Conservation (phyloP, 805 yeast species). For the Clavispora vitiphila region DNA sequence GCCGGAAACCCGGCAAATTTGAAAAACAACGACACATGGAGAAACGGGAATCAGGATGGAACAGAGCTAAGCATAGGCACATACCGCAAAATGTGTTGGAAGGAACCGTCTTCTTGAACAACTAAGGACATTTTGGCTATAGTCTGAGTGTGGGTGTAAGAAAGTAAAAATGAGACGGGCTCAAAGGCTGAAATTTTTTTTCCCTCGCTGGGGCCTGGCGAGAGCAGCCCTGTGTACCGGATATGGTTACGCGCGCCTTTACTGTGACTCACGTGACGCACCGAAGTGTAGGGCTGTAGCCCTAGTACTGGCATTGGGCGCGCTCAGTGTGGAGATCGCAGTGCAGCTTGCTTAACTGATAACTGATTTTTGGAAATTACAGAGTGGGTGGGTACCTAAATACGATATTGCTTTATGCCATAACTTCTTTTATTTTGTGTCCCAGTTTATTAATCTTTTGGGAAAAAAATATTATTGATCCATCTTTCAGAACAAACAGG, state of each 20-base stretch:
- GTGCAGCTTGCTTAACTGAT: too few relatives aligned
- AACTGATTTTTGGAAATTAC: too few relatives aligned
- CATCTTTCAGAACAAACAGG: too few relatives aligned
- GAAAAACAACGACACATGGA: neutral
- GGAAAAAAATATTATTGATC: too few relatives aligned
- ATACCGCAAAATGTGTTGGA: conserved; percentile 99
- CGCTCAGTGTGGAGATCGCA: too few relatives aligned
- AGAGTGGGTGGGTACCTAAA: too few relatives aligned
- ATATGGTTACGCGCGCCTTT: neutral
- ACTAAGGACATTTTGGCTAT: conserved; percentile 80
- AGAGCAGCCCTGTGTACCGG: conserved; percentile 8
- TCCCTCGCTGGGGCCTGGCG: conserved; percentile 10
- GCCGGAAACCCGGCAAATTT: neutral
- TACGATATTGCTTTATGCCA: too few relatives aligned
- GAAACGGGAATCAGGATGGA: neutral
- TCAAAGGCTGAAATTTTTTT: conserved; percentile 18
- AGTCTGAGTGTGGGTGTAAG: conserved; percentile 10
- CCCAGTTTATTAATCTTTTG: too few relatives aligned
- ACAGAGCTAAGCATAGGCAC: conserved; percentile 28
- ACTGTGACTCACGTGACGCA: conserved; percentile 1
- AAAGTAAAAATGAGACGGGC: conserved; percentile 10
- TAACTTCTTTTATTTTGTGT: too few relatives aligned
- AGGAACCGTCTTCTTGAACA: conserved; percentile 98
- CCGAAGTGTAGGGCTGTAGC: conserved; percentile 17
- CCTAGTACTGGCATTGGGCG: conserved; percentile 9